Evolutionary conservation across 345 rosid species (phyloP).

Genomic region (Bruguiera gymnorhiza): DNA sequence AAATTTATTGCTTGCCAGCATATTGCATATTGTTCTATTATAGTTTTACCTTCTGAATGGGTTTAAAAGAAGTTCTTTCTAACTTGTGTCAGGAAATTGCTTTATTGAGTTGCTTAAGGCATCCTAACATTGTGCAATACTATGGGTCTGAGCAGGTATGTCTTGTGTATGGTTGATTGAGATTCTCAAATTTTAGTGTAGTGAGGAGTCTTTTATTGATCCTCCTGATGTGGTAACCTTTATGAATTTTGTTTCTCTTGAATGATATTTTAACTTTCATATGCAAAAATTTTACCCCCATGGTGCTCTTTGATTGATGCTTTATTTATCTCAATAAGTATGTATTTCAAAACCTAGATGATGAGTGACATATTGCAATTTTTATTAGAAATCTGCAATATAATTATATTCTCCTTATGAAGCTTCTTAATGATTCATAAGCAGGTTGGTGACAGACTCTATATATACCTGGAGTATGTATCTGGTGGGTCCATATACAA

Average conservation of each 20-base stretch:
- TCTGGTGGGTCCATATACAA: slow-evolving; percentile 82
- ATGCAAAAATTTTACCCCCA: no score
- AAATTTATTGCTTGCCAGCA: not conserved
- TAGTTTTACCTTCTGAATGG: not conserved
- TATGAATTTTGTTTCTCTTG: no score
- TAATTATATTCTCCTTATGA: not conserved
- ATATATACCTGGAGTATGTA: slow-evolving; percentile 73
- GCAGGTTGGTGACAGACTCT: slow-evolving; percentile 63
- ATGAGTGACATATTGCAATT: no score
- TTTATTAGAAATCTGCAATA: no score
- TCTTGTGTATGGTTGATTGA: not conserved
- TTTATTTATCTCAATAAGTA: no score
- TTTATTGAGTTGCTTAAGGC: slow-evolving; percentile 56
- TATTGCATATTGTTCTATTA: not conserved
- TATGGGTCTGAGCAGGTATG: slow-evolving; percentile 70
- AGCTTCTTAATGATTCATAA: not conserved
- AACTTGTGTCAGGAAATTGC: slow-evolving; percentile 58
- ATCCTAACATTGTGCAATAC: slow-evolving; percentile 74
- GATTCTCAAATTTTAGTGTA: no score
- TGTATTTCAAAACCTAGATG: no score
- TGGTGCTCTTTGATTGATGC: no score
- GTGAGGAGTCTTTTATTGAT: no score
- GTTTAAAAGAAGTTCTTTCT: not conserved
- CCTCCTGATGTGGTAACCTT: no score
- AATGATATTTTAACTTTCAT: no score